These are phyloP conservation scores for Cotoneaster glaucophyllus DNA, from an alignment of 306 rosid genomes.

Conservation along the genomic window DNA sequence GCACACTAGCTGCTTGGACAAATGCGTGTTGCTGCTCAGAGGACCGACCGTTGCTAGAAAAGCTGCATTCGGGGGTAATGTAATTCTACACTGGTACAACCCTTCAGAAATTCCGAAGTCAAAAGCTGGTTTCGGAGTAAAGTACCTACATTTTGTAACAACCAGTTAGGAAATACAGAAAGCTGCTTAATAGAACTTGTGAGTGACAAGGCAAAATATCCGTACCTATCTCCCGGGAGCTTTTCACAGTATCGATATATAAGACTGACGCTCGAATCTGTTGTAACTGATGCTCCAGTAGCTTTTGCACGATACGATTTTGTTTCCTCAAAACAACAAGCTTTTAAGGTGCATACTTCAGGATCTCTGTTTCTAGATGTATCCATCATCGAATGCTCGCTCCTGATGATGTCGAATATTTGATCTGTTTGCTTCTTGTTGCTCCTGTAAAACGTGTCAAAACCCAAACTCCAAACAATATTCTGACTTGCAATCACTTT, in stretches of 20 bases:
- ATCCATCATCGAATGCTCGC: slow-evolving; percentile 67
- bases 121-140: slow-evolving; percentile 49
- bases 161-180: not conserved
- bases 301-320: slow-evolving; percentile 47
- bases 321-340: slow-evolving; percentile 26
- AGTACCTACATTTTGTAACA: slow-evolving; percentile 45
- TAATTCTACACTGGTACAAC: slow-evolving; percentile 44
- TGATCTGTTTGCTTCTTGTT: slow-evolving; percentile 61
- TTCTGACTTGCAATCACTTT: not conserved
- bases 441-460: slow-evolving; percentile 42
- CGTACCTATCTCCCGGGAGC: slow-evolving; percentile 68
- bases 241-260: slow-evolving; percentile 58
- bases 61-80: slow-evolving; percentile 68
- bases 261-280: slow-evolving; percentile 61
- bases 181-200: not conserved
- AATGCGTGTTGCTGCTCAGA: slow-evolving; percentile 35
- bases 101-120: slow-evolving; percentile 31
- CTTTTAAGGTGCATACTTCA: slow-evolving; percentile 27
- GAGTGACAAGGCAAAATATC: slow-evolving; percentile 2
- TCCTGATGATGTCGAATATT: slow-evolving; percentile 58
- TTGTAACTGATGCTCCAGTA: slow-evolving; percentile 69
- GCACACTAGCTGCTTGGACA: slow-evolving; percentile 73
- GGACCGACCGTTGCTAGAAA: slow-evolving; percentile 67
- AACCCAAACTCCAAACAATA: not conserved
- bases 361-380: slow-evolving; percentile 49